phyloP scores from a whole-genome alignment of 306 rosid species.

The Vigna unguiculata region DNA sequence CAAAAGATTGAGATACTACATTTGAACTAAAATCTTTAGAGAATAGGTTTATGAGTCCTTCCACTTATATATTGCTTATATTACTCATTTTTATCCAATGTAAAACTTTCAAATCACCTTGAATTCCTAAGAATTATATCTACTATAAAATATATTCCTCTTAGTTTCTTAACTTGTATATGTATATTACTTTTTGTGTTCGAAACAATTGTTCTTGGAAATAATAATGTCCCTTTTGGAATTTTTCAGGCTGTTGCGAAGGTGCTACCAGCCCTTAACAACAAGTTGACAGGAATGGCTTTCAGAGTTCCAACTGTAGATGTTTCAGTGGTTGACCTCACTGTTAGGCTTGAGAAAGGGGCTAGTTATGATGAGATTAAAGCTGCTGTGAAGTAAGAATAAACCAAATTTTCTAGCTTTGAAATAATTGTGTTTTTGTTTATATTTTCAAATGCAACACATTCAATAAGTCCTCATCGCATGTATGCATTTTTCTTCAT shows the following conservation, averaged over 20 bases:
- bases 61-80: no score
- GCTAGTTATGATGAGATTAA: slow-evolving; percentile 81
- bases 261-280: slow-evolving; percentile 83
- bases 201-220: not conserved
- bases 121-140: no score
- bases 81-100: no score
- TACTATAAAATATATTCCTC: not conserved
- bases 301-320: slow-evolving; percentile 94
- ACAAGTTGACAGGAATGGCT: slow-evolving; percentile 91
- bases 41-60: no score
- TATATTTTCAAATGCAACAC: no score
- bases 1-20: no score
- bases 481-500: not conserved
- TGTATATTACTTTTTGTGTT: not conserved
- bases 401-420: not conserved
- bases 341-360: slow-evolving; percentile 78
- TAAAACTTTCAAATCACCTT: no score
- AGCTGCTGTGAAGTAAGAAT: slow-evolving; percentile 81
- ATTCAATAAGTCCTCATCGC: no score
- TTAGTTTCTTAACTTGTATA: not conserved
- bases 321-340: slow-evolving; percentile 95
- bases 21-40: no score
- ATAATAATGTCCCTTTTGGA: not conserved
- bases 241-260: slow-evolving; percentile 88
- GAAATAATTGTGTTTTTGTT: no score